phyloP scores from a whole-genome alignment of 148 eudicot species.

The Euryodendron excelsum region DNA sequence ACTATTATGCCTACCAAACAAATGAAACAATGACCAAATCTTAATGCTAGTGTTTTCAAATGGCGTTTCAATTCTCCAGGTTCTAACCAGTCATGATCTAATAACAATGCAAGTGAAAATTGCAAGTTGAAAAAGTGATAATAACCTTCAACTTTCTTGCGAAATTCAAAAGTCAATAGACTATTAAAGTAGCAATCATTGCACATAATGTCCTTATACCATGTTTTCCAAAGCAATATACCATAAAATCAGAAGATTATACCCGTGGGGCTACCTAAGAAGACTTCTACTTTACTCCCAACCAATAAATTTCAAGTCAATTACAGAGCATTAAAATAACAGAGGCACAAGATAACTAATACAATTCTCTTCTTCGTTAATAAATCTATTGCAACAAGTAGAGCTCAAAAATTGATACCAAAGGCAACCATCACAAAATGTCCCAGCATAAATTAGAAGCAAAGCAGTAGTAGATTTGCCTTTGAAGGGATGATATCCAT shows the following conservation, averaged over 20 bases:
- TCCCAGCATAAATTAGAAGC: neutral
- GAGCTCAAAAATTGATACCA: neutral
- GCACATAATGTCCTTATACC: neutral
- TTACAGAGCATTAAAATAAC: no score
- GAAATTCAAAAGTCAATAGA: no score
- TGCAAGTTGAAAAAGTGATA: neutral
- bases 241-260: neutral
- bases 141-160: neutral
- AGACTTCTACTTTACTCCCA: no score
- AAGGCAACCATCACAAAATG: neutral
- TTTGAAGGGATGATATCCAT: neutral
- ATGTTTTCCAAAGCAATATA: neutral
- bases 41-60: neutral
- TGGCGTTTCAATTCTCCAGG: neutral
- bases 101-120: neutral
- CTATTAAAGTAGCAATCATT: no score
- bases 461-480: neutral
- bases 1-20: neutral
- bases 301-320: no score
- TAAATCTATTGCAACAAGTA: neutral
- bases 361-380: neutral
- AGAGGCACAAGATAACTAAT: neutral
- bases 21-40: neutral
- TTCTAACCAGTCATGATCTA: neutral
- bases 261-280: neutral